phyloP scores from a whole-genome alignment of 805 yeast species.

The Tetrapisispora iriomotensis region DNA sequence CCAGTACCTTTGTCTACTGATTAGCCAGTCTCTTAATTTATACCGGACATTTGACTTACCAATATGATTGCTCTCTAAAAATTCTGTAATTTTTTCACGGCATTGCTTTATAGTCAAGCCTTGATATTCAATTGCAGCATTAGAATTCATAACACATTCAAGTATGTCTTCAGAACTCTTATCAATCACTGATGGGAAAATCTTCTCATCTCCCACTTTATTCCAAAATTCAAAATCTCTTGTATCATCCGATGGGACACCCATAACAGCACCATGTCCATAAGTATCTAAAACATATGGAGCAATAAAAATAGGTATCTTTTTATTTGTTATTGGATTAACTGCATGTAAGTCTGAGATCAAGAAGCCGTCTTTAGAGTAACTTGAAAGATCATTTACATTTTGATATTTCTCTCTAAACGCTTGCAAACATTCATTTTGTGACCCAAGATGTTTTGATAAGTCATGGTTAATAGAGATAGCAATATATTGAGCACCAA shows the following conservation, averaged over 20 bases:
- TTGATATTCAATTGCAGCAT: constrained; percentile 35
- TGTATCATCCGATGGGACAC: constrained; percentile 89
- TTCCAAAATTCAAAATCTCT: constrained; percentile 81
- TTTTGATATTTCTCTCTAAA: constrained; percentile 37
- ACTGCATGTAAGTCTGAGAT: constrained; percentile 36
- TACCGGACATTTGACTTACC: constrained; percentile 48
- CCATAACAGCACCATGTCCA: constrained; percentile 93
- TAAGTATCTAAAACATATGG: constrained; percentile 80
- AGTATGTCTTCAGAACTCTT: constrained; percentile 14
- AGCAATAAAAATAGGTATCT: constrained; percentile 75
- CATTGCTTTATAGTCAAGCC: constrained; percentile 49
- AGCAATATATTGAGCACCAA: constrained; percentile 76
- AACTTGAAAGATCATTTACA: constrained; percentile 27
- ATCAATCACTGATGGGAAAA: constrained; percentile 38
- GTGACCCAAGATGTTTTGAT: constrained; percentile 31
- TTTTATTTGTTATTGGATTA: constrained; percentile 46
- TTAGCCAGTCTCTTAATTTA: constrained; percentile 84
- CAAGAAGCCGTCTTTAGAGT: constrained; percentile 52
- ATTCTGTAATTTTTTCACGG: constrained; percentile 34
- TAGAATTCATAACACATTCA: constrained; percentile 40
- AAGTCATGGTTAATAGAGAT: constrained; percentile 64
- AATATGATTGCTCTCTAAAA: constrained; percentile 29
- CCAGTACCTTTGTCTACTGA: constrained; percentile 94
- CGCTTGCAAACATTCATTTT: constrained; percentile 33
- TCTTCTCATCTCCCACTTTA: constrained; percentile 40